Evolutionary conservation across 371 early-diverging fungal genomes (phyloP).

Genomic region (Mucor lusitanicus): DNA sequence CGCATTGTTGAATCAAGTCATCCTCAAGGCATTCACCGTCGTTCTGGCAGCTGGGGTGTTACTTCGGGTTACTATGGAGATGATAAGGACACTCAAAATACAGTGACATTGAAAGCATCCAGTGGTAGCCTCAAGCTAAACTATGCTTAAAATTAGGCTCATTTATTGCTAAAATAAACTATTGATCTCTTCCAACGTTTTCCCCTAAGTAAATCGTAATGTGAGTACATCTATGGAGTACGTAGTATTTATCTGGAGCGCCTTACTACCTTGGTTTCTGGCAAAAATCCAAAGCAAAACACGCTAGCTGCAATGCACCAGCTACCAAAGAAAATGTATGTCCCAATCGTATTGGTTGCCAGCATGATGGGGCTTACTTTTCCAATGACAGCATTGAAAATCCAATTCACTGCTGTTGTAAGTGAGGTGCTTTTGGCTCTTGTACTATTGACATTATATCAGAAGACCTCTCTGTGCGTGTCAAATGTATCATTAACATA

Average conservation of each 20-base stretch:
- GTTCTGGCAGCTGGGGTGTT: not conserved
- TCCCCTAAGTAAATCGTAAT: constrained; percentile 9
- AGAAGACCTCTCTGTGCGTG: not conserved
- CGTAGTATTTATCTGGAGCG: too few species aligned
- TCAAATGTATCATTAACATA: not conserved
- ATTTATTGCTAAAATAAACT: constrained; percentile 14
- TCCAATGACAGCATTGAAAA: constrained; percentile 40
- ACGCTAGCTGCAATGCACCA: constrained; percentile 27
- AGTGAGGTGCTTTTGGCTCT: constrained; percentile 20
- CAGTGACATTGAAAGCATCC: not conserved
- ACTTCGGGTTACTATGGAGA: constrained; percentile 10
- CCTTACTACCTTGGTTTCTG: constrained; percentile 43
- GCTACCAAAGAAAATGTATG: constrained; percentile 47
- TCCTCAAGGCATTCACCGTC: constrained; percentile 7
- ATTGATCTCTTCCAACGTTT: constrained; percentile 34
- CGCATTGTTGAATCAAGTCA: not conserved
- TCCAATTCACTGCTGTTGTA: constrained; percentile 59
- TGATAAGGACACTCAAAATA: constrained; percentile 2
- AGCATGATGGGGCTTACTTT: constrained; percentile 35
- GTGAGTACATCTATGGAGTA: not conserved
- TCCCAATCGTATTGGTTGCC: constrained; percentile 33
- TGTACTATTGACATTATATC: constrained; percentile 3
- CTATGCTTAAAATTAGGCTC: not conserved
- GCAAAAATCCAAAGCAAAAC: constrained; percentile 23
- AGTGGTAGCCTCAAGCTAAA: constrained; percentile 1